Evolutionary conservation across 139 green algal genomes (phyloP).

Genomic region (Picochlorum costavermella): DNA sequence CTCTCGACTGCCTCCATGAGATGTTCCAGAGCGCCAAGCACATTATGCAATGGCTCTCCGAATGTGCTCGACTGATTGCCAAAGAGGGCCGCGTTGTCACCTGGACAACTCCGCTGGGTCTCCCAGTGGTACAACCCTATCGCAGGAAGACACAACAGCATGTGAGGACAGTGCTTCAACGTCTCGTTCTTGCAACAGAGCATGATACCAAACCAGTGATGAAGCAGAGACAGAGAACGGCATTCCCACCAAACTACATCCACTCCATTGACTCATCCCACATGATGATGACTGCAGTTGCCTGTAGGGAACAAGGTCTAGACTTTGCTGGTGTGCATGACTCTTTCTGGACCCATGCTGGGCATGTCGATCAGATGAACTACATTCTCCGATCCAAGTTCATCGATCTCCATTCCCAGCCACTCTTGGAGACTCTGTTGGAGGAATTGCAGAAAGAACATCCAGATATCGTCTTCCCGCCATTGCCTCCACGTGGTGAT

Average conservation of each 20-base stretch:
- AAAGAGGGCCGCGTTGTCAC: constrained; percentile 40
- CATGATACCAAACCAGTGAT: constrained; percentile 34
- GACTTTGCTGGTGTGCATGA: constrained; percentile 93
- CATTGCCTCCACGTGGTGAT: constrained; percentile 48
- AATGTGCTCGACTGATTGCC: constrained; percentile 60
- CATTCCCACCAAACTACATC: constrained; percentile 97
- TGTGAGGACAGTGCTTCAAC: constrained; percentile 52
- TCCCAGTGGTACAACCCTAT: constrained; percentile 93
- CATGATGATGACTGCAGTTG: constrained; percentile 96
- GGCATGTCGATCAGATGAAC: constrained; percentile 64
- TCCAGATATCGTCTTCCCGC: constrained; percentile 47
- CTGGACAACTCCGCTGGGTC: constrained; percentile 83
- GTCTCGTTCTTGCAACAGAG: constrained; percentile 34
- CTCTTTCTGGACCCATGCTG: constrained; percentile 97
- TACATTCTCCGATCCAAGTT: constrained; percentile 78
- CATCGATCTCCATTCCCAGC: constrained; percentile 68
- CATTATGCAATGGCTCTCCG: constrained; percentile 86
- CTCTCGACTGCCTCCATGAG: constrained; percentile 62
- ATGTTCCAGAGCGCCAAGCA: constrained; percentile 73
- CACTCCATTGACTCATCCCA: constrained; percentile 90
- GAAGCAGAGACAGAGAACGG: constrained; percentile 64
- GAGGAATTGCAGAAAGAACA: constrained; percentile 43
- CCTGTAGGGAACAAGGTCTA: constrained; percentile 51
- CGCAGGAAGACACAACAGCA: constrained; percentile 23
- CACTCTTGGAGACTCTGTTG: constrained; percentile 71